phyloP scores from a whole-genome alignment of 2,329 filamentous ascomycete species.

The Aureobasidium pullulans region DNA sequence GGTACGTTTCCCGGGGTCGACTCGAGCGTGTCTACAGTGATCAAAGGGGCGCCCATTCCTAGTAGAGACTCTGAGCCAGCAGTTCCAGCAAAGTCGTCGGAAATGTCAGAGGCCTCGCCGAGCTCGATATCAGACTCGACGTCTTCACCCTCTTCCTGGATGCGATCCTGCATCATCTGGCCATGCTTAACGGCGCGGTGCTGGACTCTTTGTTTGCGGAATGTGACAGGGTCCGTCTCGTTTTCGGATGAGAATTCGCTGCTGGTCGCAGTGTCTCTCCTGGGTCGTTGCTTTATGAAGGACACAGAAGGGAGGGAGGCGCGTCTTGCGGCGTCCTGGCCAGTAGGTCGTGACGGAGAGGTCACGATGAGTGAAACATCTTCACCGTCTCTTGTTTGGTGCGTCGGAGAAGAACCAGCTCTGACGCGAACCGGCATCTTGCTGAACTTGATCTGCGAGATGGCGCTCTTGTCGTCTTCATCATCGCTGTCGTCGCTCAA shows the following conservation, averaged over 20 bases:
- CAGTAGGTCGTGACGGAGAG: conserved; percentile 45
- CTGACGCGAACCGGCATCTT: conserved; percentile 88
- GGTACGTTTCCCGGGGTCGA: conserved; percentile 1
- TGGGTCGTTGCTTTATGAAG: conserved; percentile 52
- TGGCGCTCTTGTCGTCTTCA: conserved; percentile 59
- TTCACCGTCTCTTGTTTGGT: conserved; percentile 56
- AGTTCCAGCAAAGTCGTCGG: conserved; percentile 57
- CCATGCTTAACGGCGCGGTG: conserved; percentile 48
- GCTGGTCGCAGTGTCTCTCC: conserved; percentile 71
- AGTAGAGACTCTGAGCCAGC: conserved; percentile 63
- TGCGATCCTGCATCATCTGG: conserved; percentile 47
- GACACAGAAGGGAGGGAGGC: conserved; percentile 67
- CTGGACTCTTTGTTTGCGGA: conserved; percentile 49
- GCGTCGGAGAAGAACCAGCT: conserved; percentile 80
- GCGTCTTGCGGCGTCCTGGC: conserved; percentile 41
- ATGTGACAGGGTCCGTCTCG: conserved; percentile 62
- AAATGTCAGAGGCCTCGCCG: conserved; percentile 31
- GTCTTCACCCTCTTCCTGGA: conserved; percentile 38
- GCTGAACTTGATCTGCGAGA: conserved; percentile 88
- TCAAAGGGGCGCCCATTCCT: conserved; percentile 47
- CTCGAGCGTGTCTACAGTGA: conserved; percentile 16
- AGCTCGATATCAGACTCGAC: conserved; percentile 30
- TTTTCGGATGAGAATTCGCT: conserved; percentile 80
- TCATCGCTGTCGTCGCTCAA: conserved; percentile 79
- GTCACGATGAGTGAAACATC: conserved; percentile 45